phyloP scores from a whole-genome alignment of 768 basidiomycete species.

The Guyanaporus albipodus region DNA sequence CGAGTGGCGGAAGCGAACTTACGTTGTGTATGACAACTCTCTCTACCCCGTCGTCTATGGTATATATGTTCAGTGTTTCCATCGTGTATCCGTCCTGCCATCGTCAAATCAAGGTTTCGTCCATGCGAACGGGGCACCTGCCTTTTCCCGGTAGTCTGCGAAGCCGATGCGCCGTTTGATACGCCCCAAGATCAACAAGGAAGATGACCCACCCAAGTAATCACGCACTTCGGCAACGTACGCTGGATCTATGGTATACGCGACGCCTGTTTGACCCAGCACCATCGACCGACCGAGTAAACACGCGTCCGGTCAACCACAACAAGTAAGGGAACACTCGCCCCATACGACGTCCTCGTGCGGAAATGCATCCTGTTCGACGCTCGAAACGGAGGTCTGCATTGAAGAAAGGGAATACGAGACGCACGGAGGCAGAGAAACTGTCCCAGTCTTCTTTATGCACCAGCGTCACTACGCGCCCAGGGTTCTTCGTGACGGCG shows the following conservation, averaged over 20 bases:
- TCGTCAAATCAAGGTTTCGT: background rate
- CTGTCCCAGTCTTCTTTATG: conserved; percentile 85
- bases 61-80: conserved; percentile 72
- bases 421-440: conserved; percentile 61
- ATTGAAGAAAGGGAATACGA: background rate
- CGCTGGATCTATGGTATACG: conserved; percentile 80
- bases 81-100: conserved; percentile 85
- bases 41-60: conserved; percentile 47
- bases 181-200: background rate
- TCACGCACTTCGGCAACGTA: conserved; percentile 74
- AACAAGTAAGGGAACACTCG: conserved; percentile 19
- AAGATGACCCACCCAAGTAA: conserved; percentile 61
- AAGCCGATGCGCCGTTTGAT: background rate
- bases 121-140: conserved; percentile 19
- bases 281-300: background rate
- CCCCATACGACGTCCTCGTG: conserved; percentile 58
- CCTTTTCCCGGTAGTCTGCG: conserved; percentile 84
- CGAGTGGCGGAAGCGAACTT: background rate
- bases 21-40: conserved; percentile 55
- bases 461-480: conserved; percentile 86
- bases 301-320: background rate
- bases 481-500: conserved; percentile 71
- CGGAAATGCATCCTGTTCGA: conserved; percentile 30
- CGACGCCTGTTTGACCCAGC: conserved; percentile 55
- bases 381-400: background rate